Evolutionary conservation across 208 protist species (phyloP), one percentile per base, ranked within the genome.

Genomic region (Leptomonas seymouri): DNA sequence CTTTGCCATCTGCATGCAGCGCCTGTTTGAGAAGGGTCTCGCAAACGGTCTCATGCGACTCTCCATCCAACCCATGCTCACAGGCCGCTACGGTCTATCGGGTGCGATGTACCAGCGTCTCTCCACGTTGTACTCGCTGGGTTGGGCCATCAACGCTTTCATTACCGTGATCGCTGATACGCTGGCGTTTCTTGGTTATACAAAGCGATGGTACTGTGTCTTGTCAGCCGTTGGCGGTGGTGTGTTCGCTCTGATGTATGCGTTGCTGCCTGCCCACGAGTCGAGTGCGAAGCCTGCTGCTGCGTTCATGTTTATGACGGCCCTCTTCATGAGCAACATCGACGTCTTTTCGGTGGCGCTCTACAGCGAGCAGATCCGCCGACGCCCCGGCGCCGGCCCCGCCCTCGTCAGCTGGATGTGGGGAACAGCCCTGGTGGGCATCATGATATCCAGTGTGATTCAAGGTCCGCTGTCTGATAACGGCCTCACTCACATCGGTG

Each of bases 121-220:
- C 34, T 72, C 71, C 14, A 76, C 68, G 28, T 54, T 91, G 44
- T 73, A 82, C 41, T 61, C 72, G 2, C 71, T 95, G 44, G 90
- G 79, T 20, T 90, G 81, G 72, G 80, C 86, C 28, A 68, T 90
- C 51, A 95, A 90, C 63, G 71, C 90, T 48, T 67, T 91, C 57
- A 78, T 78, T 41, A 88, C 83, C 15, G 76, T 86, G 31, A 59
- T 93, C 27, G 82, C 77, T 20, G 90, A 93, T 62, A 81, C 76
- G 56, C 84, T 93, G 42, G 74, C 82, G 9, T 53, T 92, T 16
- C 80, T 87, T 25, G 82, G 84, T 28, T 93, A 93, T 73, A 85
- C 82, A 9, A 93, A 91, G 77, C 82, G 87, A 7, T 95, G 85
- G 85, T 91, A 90, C 84, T 64, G 77, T 36, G 67, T 83, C 30